Evolutionary conservation across 2,329 filamentous ascomycete species (phyloP), one percentile per base, ranked within the genome.

Genomic region (Fusarium sp.): DNA sequence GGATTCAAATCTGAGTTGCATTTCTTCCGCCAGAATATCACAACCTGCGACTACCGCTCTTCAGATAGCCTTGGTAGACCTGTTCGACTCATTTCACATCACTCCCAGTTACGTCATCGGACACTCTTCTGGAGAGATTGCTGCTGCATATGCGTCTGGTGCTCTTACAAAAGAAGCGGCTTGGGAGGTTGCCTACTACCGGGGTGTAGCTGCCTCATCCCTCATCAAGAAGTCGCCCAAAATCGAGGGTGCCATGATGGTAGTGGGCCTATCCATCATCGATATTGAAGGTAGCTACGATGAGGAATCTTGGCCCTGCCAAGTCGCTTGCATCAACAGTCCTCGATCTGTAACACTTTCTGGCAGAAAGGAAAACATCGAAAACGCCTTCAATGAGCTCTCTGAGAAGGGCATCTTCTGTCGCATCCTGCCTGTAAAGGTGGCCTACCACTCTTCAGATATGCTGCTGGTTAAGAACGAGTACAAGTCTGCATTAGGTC

Each of bases 61-160:
- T 14, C 81, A 83, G 39, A 67, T 83, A 25, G 81, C 81, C 4
- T 72, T 82, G 3, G 76, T 83, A 3, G 80, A 83, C 35, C 73
- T 83, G 6, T 66, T 83, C 6, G 51, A 56, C 10, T 75, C 76
- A 4, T 75, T 80, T 15, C 72, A 68, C 11, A 69, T 82, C 32
- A 49, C 44, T 1, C 78, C 81, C 3, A 62, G 59, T 7, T 68
- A 75, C 19, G 79, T 82, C 5, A 73, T 83, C 9, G 82, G 82
- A 1, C 82, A 84, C 62, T 83, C 82, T 1, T 83, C 82, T 1
- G 82, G 82, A 3, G 82, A 84, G 54, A 80, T 84, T 32, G 82
- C 81, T 1, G 82, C 82, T 8, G 81, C 82, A 1, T 82, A 79
- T 54, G 79, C 82, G 10, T 74, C 73, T 1, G 78, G 76, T 0